Evolutionary conservation across 441 rosid genomes (phyloP), one percentile per base, ranked within the genome.

Genomic region (Populus tomentosa): DNA sequence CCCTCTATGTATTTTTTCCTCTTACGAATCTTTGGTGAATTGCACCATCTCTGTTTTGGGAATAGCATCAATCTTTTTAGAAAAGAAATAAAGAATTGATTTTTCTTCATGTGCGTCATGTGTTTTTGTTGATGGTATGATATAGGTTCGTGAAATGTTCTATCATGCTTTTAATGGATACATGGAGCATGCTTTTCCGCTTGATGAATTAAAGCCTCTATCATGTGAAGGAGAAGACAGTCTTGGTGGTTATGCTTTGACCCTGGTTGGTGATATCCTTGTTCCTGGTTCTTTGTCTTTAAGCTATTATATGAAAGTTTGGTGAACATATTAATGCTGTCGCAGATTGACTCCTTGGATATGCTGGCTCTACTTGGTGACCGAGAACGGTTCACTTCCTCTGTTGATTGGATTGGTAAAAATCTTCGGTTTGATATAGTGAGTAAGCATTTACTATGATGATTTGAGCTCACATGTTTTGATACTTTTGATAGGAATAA

Each of bases 361-460:
- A 94, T 90, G 16, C 81, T 96, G 84, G 99, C 91, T 83, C 86
- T 96, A 75, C 98, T 96, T 21, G 98, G 98, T 68, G 98, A 96
- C 62, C 86, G 82, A 78, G 93, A 91, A 67, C 90, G 75, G 33
- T 94, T 96, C 77, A 74, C 94, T 73, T 80, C 93, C 80, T 90
- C 98, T 67, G 97, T 94, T 77, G 97, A 91, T 81, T 94, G 99
- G 98, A 86, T 94, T 90, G 96, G 94, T 92, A 93, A 92, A 94
- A 90, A 90, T 77, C 92, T 96, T 83, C 98, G 72, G 89, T 96
- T 96, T 91, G 92, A 96, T 86, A 96, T 90, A 86, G 99, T 96
- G 95, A 94, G 99, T 91, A 79, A 86, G 76, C 71, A 71, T 75
- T 76, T 80, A 81, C 76, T 82, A 67, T 24, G 38, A 33, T 36